These are phyloP conservation scores for Kregervanrija delftensis DNA, from an alignment of 805 yeast species.

Conservation along the genomic window DNA sequence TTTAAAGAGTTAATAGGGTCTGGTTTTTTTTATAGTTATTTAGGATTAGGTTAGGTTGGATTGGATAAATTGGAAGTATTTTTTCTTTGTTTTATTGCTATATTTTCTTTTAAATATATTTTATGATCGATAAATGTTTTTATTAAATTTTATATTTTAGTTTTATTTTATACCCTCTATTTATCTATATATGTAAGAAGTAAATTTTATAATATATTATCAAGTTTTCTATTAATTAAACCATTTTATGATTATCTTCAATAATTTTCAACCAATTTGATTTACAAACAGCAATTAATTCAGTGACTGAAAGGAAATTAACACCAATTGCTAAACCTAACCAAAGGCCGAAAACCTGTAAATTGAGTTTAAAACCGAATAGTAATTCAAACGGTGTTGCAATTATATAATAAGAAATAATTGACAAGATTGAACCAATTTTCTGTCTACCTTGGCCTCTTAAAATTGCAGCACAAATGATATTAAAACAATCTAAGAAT, in stretches of 20 bases:
- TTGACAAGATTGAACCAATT: conserved; percentile 42
- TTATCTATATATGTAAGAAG: background rate
- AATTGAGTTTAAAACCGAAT: conserved; percentile 34
- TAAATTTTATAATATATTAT: background rate
- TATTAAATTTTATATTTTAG: background rate
- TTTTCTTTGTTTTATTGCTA: background rate
- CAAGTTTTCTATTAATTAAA: background rate
- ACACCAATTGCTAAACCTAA: conserved; percentile 39
- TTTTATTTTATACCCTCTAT: background rate
- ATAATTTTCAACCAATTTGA: conserved; percentile 52
- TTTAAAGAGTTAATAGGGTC: conserved; percentile 3
- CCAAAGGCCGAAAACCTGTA: conserved; percentile 43
- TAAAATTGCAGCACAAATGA: conserved; percentile 40
- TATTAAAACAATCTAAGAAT: conserved; percentile 39
- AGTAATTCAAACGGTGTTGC: conserved; percentile 43
- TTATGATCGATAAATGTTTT: background rate
- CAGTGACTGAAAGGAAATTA: conserved; percentile 32
- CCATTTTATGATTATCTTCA: conserved; percentile 22
- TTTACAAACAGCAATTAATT: conserved; percentile 33
- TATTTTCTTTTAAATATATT: background rate
- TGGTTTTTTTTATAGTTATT: background rate
- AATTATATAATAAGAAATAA: conserved; percentile 39
- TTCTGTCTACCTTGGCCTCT: conserved; percentile 51
- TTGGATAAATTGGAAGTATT: background rate
- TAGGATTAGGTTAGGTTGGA: background rate